Percentiles rank a stretch among this genome's conserved stretches.
Conservation (phyloP, 108 stramenopile species). For the Cyclotella cryptica region DNA sequence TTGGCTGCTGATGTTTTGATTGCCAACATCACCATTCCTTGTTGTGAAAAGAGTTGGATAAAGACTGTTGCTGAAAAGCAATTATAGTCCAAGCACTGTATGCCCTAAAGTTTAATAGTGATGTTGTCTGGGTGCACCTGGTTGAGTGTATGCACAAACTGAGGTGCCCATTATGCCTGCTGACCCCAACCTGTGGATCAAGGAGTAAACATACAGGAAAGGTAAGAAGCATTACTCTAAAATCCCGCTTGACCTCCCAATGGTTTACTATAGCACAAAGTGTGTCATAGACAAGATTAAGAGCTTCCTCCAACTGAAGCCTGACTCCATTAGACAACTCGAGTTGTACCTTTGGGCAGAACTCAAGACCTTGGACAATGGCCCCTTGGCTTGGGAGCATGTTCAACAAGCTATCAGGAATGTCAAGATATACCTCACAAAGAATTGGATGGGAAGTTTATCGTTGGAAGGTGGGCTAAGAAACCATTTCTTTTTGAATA, state of each 20-base stretch:
- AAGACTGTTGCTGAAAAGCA: slow-evolving; percentile 3
- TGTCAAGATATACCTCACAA: background rate
- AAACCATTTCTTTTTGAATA: slow-evolving; percentile 26
- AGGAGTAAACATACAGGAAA: background rate
- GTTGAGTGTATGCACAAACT: slow-evolving; percentile 17
- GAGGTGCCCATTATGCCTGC: slow-evolving; percentile 26
- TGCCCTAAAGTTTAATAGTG: slow-evolving; percentile 23
- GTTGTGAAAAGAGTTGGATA: slow-evolving; percentile 28
- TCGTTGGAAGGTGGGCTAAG: slow-evolving; percentile 6
- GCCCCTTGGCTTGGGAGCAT: slow-evolving; percentile 38
- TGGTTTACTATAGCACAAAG: slow-evolving; percentile 30
- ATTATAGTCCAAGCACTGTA: slow-evolving; percentile 30
- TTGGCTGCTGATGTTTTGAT: slow-evolving; percentile 51
- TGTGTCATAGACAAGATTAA: background rate
- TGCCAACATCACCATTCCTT: slow-evolving; percentile 48
- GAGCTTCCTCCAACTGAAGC: slow-evolving; percentile 17
- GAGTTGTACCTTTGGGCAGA: slow-evolving; percentile 48
- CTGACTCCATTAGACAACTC: slow-evolving; percentile 27
- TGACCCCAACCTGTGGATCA: slow-evolving; percentile 56
- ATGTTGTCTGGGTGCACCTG: slow-evolving; percentile 15
- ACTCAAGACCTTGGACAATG: slow-evolving; percentile 21
- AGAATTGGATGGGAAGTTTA: background rate
- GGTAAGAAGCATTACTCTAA: slow-evolving; percentile 39
- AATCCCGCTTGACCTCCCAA: slow-evolving; percentile 26
- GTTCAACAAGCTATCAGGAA: slow-evolving; percentile 27